These are phyloP conservation scores for Trichosanthes cucumerina DNA, from an alignment of 306 rosid genomes.

Conservation along the genomic window DNA sequence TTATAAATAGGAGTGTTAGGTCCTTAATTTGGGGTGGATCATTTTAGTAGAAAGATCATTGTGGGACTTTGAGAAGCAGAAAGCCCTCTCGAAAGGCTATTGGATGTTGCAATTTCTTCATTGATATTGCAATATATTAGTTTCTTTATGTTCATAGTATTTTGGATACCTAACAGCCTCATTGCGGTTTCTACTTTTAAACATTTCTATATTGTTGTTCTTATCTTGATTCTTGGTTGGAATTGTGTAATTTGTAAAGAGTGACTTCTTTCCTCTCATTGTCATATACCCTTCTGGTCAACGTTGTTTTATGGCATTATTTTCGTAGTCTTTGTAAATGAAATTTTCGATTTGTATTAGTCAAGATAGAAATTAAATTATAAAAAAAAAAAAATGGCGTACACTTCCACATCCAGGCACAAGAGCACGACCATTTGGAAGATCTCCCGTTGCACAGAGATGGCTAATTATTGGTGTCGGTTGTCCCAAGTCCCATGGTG, in stretches of 20 bases:
- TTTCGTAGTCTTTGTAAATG: neutral
- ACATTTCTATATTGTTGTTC: neutral
- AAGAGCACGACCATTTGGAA: constrained; percentile 30
- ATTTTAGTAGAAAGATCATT: too few species aligned
- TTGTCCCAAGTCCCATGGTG: constrained; percentile 35
- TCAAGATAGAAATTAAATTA: neutral
- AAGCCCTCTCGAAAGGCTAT: too few species aligned
- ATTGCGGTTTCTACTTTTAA: neutral
- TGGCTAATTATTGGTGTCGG: constrained; percentile 23
- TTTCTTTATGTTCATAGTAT: too few species aligned
- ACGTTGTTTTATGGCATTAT: neutral
- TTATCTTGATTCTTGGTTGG: neutral
- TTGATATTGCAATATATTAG: too few species aligned
- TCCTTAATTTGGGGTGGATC: too few species aligned
- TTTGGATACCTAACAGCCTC: too few species aligned
- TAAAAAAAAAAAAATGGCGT: neutral
- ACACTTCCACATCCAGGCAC: constrained; percentile 37
- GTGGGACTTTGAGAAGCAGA: too few species aligned
- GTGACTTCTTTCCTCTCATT: neutral
- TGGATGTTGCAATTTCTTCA: too few species aligned
- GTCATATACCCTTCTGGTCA: neutral
- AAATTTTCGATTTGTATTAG: neutral
- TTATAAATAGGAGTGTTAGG: too few species aligned
- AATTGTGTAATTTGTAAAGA: neutral
- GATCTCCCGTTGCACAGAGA: constrained; percentile 21